Conservation (phyloP, 2,329 filamentous ascomycete genomes). For the Ophiocordyceps robertsii region DNA sequence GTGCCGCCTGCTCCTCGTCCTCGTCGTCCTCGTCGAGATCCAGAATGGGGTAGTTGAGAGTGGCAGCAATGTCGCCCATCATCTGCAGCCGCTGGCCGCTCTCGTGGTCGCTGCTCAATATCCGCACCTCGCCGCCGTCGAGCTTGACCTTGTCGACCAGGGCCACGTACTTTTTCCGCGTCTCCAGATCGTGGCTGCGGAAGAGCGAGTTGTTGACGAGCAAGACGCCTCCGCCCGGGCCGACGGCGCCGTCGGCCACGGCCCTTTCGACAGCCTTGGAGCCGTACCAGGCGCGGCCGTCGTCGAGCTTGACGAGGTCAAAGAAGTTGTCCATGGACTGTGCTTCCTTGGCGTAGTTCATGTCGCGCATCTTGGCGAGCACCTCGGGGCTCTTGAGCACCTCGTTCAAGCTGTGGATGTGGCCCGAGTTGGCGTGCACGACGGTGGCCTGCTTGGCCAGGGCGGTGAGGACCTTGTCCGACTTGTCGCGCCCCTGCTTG, state of each 20-base stretch:
- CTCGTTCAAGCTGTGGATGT: slow-evolving; percentile 78
- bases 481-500: slow-evolving; percentile 41
- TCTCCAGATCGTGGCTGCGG: slow-evolving; percentile 63
- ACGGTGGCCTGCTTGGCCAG: slow-evolving; percentile 53
- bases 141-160: slow-evolving; percentile 81
- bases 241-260: slow-evolving; percentile 77
- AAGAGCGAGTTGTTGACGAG: slow-evolving; percentile 84
- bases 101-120: slow-evolving; percentile 90
- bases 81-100: slow-evolving; percentile 77
- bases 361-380: slow-evolving; percentile 63
- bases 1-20: slow-evolving; percentile 23
- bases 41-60: slow-evolving; percentile 76
- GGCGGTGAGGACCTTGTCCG: slow-evolving; percentile 55
- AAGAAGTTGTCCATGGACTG: slow-evolving; percentile 75
- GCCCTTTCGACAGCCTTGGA: slow-evolving; percentile 69
- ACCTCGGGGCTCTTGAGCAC: slow-evolving; percentile 74
- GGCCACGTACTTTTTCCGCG: slow-evolving; percentile 66
- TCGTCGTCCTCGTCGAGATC: slow-evolving; percentile 65
- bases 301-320: slow-evolving; percentile 64
- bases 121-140: slow-evolving; percentile 72
- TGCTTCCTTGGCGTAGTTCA: slow-evolving; percentile 78
- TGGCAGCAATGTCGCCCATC: slow-evolving; percentile 76
- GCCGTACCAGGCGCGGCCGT: slow-evolving; percentile 85
- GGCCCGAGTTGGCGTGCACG: slow-evolving; percentile 73
- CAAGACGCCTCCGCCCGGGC: slow-evolving; percentile 69